Conservation (phyloP, 1,284 basidiomycete species). For the Pseudozyma sp. region DNA sequence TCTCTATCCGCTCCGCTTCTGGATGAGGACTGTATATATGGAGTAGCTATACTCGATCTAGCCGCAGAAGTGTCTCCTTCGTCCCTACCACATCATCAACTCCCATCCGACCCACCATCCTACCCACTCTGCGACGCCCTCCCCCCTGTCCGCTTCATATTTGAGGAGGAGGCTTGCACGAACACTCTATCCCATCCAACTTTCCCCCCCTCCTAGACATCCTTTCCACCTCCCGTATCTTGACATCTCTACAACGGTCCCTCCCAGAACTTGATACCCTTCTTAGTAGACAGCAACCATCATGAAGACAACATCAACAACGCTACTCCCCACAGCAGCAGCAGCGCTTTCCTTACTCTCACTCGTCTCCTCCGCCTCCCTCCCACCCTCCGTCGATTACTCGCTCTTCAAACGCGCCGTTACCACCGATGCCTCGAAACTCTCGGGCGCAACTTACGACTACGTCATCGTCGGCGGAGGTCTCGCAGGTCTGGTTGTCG, state of each 20-base stretch:
- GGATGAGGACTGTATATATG: no score
- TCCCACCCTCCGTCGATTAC: constrained; percentile 24
- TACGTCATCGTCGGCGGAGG: constrained; percentile 72
- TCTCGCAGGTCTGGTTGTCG: constrained; percentile 71
- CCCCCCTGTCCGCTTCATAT: not conserved
- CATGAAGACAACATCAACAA: constrained; percentile 14
- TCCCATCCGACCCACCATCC: not conserved
- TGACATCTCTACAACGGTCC: not conserved
- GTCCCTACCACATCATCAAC: no score
- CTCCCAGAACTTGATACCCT: not conserved
- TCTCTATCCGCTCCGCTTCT: no score
- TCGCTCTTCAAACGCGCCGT: constrained; percentile 25
- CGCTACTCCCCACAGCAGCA: constrained; percentile 3
- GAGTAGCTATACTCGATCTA: no score
- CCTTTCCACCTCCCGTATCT: not conserved
- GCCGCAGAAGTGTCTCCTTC: no score
- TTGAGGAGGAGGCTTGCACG: no score
- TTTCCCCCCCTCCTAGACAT: not conserved
- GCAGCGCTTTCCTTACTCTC: not conserved
- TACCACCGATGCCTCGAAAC: constrained; percentile 25
- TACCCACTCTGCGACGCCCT: not conserved
- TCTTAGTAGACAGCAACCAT: not conserved
- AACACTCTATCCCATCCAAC: no score
- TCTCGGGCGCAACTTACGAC: constrained; percentile 65
- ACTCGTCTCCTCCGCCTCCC: constrained; percentile 6